Percentiles rank a stretch among this genome's conserved stretches.
Evolutionary conservation across 73 alveolate genomes (phyloP).

Genomic region (Stentor coeruleus): DNA sequence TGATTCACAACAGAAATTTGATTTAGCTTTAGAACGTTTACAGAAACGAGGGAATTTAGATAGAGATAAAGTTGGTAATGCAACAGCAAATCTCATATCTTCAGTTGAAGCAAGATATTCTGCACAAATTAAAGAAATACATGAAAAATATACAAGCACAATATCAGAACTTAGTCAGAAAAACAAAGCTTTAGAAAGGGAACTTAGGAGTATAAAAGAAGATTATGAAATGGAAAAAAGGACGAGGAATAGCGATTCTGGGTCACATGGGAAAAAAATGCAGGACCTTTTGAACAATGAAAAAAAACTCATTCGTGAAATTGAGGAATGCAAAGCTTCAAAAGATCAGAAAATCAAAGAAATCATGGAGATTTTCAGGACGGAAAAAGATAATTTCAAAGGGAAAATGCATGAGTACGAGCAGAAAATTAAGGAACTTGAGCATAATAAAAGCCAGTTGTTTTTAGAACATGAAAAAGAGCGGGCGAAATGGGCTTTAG

Average conservation of each 20-base stretch:
- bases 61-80: slow-evolving; percentile 66
- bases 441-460: slow-evolving; percentile 68
- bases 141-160: slow-evolving; percentile 54
- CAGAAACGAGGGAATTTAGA: slow-evolving; percentile 72
- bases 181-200: slow-evolving; percentile 79
- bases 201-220: slow-evolving; percentile 69
- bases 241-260: slow-evolving; percentile 69
- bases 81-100: slow-evolving; percentile 47
- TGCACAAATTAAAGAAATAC: slow-evolving; percentile 78
- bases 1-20: slow-evolving; percentile 80
- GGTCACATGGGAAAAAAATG: slow-evolving; percentile 73
- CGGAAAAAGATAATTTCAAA: slow-evolving; percentile 78
- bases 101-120: slow-evolving; percentile 79
- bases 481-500: slow-evolving; percentile 91
- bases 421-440: slow-evolving; percentile 69
- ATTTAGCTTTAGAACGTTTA: slow-evolving; percentile 76
- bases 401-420: slow-evolving; percentile 74
- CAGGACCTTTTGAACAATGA: slow-evolving; percentile 74
- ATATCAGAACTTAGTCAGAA: slow-evolving; percentile 26
- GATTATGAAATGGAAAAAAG: slow-evolving; percentile 71
- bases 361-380: slow-evolving; percentile 59
- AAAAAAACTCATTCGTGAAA: slow-evolving; percentile 65
- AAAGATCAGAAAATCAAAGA: slow-evolving; percentile 82
- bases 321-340: slow-evolving; percentile 55
- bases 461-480: slow-evolving; percentile 87